These are phyloP conservation scores for Erythrobasidium yunnanense DNA, from an alignment of 768 basidiomycete genomes.

Conservation along the genomic window DNA sequence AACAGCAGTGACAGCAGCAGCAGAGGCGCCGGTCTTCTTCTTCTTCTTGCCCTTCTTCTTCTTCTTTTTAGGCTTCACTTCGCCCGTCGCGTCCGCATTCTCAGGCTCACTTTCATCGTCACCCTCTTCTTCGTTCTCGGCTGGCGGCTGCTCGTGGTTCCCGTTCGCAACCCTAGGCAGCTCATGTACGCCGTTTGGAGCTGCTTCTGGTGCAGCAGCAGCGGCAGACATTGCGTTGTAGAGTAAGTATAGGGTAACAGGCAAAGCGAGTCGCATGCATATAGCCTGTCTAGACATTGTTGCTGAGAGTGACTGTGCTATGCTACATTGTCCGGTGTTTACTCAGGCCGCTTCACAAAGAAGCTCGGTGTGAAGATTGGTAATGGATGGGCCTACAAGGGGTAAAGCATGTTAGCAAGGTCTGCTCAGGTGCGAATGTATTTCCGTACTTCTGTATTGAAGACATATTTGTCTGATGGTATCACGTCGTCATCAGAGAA, in stretches of 20 bases:
- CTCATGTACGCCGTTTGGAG: no score
- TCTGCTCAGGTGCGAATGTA: neutral
- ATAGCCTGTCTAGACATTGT: no score
- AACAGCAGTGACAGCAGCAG: slow-evolving; percentile 40
- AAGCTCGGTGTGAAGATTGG: slow-evolving; percentile 1
- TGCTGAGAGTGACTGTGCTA: no score
- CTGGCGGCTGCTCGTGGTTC: no score
- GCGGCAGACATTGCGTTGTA: no score
- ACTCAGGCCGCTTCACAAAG: no score
- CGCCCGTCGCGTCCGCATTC: slow-evolving; percentile 34
- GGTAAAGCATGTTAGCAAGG: neutral
- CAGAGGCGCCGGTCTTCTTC: slow-evolving; percentile 49
- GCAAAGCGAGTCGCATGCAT: no score
- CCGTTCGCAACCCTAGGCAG: no score
- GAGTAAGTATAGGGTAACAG: no score
- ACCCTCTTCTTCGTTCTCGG: slow-evolving; percentile 40
- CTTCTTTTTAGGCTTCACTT: slow-evolving; percentile 31
- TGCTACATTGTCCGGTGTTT: no score
- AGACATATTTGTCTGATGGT: slow-evolving; percentile 66
- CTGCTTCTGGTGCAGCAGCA: no score
- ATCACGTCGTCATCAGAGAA: slow-evolving; percentile 66
- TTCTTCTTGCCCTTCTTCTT: slow-evolving; percentile 65
- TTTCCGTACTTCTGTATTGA: slow-evolving; percentile 71
- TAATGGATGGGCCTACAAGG: neutral
- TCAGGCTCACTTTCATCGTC: slow-evolving; percentile 31